Evolutionary conservation across 768 basidiomycete species (phyloP).

Genomic region (Rubroboletus pulcherrimus): DNA sequence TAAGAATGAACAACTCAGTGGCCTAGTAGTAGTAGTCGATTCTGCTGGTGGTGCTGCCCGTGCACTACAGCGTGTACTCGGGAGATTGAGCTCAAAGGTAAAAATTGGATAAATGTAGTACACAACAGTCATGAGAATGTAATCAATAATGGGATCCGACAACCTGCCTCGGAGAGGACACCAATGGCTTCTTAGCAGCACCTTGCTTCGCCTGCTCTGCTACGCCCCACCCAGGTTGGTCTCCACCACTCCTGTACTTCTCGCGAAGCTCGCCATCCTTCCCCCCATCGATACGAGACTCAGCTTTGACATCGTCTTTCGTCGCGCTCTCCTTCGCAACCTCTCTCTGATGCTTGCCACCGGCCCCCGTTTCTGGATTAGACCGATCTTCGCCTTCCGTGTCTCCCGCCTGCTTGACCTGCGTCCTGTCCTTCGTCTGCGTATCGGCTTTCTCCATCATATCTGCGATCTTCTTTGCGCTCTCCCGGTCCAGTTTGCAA

Average conservation of each 20-base stretch:
- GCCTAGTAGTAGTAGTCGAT: too few relatives aligned
- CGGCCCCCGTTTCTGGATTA: background rate
- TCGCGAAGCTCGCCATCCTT: background rate
- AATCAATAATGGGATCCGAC: background rate
- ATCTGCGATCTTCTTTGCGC: constrained; percentile 17
- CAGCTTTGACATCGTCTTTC: background rate
- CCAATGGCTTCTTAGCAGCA: too few relatives aligned
- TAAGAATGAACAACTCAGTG: too few relatives aligned
- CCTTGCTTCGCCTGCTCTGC: background rate
- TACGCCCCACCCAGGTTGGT: background rate
- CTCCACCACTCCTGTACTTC: background rate
- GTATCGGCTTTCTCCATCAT: constrained; percentile 11
- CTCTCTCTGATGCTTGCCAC: background rate
- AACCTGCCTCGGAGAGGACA: background rate
- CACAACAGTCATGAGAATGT: background rate
- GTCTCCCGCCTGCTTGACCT: background rate
- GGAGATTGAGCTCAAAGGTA: background rate
- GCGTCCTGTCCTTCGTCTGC: background rate
- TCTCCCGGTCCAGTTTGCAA: constrained; percentile 24
- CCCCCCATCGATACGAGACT: background rate
- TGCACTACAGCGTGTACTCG: too few relatives aligned
- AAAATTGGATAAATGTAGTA: background rate
- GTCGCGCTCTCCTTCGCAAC: too few relatives aligned
- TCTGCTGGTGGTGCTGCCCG: too few relatives aligned
- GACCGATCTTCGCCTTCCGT: background rate